These are phyloP conservation scores for Clavariopsis aquatica DNA, from an alignment of 495 filamentous ascomycete species.

Conservation along the genomic window DNA sequence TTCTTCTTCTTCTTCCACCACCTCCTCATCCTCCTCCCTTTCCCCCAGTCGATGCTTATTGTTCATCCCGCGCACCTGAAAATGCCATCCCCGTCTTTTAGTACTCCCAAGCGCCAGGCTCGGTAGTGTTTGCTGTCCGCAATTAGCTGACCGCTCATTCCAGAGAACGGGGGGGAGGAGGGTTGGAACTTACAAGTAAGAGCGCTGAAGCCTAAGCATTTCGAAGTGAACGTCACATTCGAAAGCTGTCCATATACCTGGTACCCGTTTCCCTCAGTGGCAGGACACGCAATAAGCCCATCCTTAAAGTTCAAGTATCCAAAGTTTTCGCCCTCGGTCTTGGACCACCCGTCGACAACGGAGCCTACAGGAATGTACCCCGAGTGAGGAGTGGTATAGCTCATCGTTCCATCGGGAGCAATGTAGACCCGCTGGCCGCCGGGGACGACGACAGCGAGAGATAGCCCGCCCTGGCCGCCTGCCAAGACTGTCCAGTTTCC, in stretches of 20 bases:
- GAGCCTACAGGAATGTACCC: slow-evolving; percentile 58
- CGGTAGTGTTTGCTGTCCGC: slow-evolving; percentile 21
- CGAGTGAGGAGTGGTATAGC: slow-evolving; percentile 63
- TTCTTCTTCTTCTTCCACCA: neutral
- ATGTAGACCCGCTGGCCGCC: slow-evolving; percentile 69
- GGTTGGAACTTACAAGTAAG: slow-evolving; percentile 28
- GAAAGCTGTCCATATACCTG: slow-evolving; percentile 36
- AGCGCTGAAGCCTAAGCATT: slow-evolving; percentile 35
- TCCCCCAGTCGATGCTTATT: neutral
- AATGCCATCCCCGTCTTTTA: slow-evolving; percentile 27
- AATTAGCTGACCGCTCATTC: neutral
- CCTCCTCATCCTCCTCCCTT: neutral
- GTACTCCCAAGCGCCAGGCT: slow-evolving; percentile 38
- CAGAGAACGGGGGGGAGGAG: neutral
- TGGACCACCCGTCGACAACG: slow-evolving; percentile 35
- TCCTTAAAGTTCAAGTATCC: slow-evolving; percentile 19
- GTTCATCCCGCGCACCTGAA: slow-evolving; percentile 9
- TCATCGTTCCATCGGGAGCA: slow-evolving; percentile 55
- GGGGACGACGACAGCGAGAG: slow-evolving; percentile 58
- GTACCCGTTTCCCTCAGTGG: slow-evolving; percentile 13
- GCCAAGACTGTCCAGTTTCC: slow-evolving; percentile 51
- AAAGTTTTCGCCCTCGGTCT: slow-evolving; percentile 26
- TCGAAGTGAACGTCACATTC: neutral
- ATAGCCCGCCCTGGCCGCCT: slow-evolving; percentile 43
- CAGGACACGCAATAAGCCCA: slow-evolving; percentile 37